Evolutionary conservation across 371 early-diverging fungal genomes (phyloP).

Genomic region (Zychaea mexicana): DNA sequence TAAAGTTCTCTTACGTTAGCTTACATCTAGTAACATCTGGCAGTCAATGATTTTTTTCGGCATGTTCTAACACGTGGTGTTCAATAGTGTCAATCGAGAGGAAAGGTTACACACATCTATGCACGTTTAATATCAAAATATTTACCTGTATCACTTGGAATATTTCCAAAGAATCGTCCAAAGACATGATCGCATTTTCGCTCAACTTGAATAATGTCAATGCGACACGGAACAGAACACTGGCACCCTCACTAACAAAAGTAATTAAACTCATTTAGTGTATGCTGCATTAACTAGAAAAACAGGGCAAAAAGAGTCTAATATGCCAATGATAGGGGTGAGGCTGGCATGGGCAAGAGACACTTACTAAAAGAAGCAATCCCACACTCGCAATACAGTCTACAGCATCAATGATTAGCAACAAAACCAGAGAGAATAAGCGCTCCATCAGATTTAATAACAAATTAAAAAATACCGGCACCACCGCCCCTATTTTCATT

Average conservation of each 20-base stretch:
- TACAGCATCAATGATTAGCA: conserved; percentile 18
- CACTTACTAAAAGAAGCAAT: conserved; percentile 74
- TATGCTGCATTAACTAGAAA: neutral
- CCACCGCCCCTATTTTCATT: too few species aligned
- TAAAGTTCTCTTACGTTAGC: too few species aligned
- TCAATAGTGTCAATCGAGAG: neutral
- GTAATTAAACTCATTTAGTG: neutral
- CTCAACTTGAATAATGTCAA: conserved; percentile 69
- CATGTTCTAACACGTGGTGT: conserved; percentile 46
- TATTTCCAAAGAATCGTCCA: conserved; percentile 63
- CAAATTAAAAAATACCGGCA: too few species aligned
- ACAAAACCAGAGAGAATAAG: too few species aligned
- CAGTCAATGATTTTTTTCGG: conserved; percentile 68
- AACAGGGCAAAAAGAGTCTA: neutral
- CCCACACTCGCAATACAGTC: conserved; percentile 79
- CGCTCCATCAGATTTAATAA: too few species aligned
- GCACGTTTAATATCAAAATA: neutral
- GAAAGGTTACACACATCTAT: conserved; percentile 4
- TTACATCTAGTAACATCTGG: conserved; percentile 64
- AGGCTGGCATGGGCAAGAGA: too few species aligned
- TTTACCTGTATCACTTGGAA: conserved; percentile 58
- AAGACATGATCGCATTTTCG: conserved; percentile 55
- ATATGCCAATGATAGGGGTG: too few species aligned
- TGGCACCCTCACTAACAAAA: conserved; percentile 63
- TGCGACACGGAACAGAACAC: conserved; percentile 73